Conservation (phyloP, 75 land plant species). For the Picea sitchensis region DNA sequence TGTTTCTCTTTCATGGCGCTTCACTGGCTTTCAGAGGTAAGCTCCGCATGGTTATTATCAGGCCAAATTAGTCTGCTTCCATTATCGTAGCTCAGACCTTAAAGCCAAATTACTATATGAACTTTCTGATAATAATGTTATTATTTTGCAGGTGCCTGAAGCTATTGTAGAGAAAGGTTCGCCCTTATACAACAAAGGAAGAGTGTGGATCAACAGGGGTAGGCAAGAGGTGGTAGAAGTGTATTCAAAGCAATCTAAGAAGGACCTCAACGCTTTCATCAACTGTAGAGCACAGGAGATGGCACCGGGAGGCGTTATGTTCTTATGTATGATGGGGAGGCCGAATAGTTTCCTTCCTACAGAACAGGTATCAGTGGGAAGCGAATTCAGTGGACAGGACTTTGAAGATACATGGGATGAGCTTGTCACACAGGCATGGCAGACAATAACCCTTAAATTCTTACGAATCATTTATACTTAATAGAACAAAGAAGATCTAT, state of each 20-base stretch:
- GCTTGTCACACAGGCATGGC: too few relatives aligned
- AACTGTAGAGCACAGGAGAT: constrained; percentile 9
- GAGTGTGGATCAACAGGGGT: constrained; percentile 8
- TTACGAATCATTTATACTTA: too few relatives aligned
- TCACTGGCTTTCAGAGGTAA: not conserved
- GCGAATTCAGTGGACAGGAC: too few relatives aligned
- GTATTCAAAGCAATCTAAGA: constrained; percentile 5
- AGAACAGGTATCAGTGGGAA: too few relatives aligned
- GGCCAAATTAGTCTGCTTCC: too few relatives aligned
- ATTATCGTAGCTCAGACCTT: too few relatives aligned
- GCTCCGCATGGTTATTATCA: too few relatives aligned
- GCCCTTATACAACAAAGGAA: constrained; percentile 2
- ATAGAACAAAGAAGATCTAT: too few relatives aligned
- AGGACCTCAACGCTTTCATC: constrained; percentile 3
- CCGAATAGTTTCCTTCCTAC: not conserved
- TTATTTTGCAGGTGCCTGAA: constrained; percentile 1
- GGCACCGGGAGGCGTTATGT: not conserved
- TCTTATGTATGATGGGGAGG: constrained; percentile 1
- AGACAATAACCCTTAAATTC: too few relatives aligned
- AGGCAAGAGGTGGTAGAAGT: not conserved
- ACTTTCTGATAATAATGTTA: not conserved
- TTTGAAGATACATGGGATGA: too few relatives aligned
- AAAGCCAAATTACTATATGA: too few relatives aligned
- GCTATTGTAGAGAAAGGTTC: not conserved
- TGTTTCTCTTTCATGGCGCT: constrained; percentile 13